phyloP scores from a whole-genome alignment of 768 basidiomycete species.

The Rhizopogon roseolus region DNA sequence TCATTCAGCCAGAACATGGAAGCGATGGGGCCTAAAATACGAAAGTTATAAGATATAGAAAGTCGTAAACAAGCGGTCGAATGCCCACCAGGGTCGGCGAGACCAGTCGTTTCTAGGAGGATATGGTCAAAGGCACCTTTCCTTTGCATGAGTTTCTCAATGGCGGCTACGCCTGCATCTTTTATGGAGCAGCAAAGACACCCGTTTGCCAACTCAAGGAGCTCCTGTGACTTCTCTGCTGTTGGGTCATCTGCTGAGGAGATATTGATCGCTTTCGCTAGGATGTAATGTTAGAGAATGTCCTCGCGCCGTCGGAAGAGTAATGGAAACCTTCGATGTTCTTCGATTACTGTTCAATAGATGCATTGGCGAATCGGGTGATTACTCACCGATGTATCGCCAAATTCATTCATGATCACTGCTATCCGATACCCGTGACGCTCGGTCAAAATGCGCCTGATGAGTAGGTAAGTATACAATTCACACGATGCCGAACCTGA shows the following conservation, averaged over 20 bases:
- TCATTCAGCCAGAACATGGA: conserved; percentile 87
- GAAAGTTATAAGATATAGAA: background rate
- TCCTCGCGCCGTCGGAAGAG: background rate
- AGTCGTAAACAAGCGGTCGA: background rate
- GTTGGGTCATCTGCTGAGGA: conserved; percentile 59
- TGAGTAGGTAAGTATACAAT: background rate
- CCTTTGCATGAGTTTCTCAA: conserved; percentile 84
- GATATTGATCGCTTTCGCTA: conserved; percentile 86
- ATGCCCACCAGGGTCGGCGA: conserved; percentile 84
- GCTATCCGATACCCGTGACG: conserved; percentile 94
- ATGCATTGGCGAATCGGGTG: background rate
- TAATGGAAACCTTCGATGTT: conserved; percentile 80
- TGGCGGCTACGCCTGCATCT: conserved; percentile 87
- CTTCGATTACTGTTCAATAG: conserved; percentile 32
- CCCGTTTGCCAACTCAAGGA: conserved; percentile 92
- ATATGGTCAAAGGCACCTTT: conserved; percentile 94
- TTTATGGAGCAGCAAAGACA: conserved; percentile 99
- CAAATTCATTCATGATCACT: conserved; percentile 98
- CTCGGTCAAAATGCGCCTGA: conserved; percentile 84
- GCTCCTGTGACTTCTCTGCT: conserved; percentile 70
- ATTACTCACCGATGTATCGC: conserved; percentile 78
- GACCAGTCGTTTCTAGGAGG: conserved; percentile 89
- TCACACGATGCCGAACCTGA: background rate
- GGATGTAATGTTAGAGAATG: background rate
- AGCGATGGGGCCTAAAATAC: conserved; percentile 67